Conservation (phyloP, 306 rosid genomes). For the Quercus cerris region DNA sequence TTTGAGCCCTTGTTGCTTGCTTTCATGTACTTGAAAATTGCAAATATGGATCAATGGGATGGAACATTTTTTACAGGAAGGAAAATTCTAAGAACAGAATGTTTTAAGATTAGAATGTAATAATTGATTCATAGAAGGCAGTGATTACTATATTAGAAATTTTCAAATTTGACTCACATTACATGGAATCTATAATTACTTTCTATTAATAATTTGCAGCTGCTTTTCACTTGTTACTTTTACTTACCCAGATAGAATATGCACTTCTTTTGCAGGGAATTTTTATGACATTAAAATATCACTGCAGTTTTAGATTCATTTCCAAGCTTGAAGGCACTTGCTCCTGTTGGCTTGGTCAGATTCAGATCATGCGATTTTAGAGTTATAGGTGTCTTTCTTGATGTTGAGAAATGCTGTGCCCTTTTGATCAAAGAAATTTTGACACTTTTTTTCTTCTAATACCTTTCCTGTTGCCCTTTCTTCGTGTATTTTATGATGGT, state of each 20-base stretch:
- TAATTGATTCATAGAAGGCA: neutral
- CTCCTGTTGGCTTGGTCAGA: neutral
- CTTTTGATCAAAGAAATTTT: neutral
- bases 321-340: neutral
- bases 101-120: neutral
- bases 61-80: neutral
- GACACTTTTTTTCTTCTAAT: neutral
- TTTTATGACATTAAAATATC: neutral
- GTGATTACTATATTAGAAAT: neutral
- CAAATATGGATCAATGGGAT: neutral
- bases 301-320: neutral
- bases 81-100: neutral
- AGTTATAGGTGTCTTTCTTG: neutral
- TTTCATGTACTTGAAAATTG: neutral
- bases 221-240: neutral
- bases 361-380: neutral
- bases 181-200: neutral
- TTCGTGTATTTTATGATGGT: conserved; percentile 15
- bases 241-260: neutral
- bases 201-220: neutral
- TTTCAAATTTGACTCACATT: neutral
- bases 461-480: conserved; percentile 6
- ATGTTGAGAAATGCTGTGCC: neutral
- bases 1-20: neutral
- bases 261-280: neutral